Percentiles rank a stretch among this genome's conserved stretches.
These are phyloP conservation scores for Trypanosoma theileri DNA, from an alignment of 208 protist species.

Conservation along the genomic window DNA sequence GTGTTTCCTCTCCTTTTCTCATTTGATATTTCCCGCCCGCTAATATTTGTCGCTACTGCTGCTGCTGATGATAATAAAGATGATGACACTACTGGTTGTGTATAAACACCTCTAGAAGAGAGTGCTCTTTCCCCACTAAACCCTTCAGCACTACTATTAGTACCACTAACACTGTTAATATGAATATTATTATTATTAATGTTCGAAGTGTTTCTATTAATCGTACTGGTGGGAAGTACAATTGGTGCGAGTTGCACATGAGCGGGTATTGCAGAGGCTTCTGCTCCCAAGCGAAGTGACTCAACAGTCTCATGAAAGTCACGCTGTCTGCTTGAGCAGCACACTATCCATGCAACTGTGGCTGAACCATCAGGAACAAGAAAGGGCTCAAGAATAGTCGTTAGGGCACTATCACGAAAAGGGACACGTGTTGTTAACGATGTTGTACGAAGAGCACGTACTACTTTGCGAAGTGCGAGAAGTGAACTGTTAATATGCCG, in stretches of 20 bases:
- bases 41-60: background rate
- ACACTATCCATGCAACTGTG: constrained; percentile 41
- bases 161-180: background rate
- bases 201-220: no score
- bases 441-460: constrained; percentile 42
- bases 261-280: constrained; percentile 39
- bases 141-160: constrained; percentile 11
- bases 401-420: constrained; percentile 72
- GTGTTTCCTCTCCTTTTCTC: background rate
- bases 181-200: background rate
- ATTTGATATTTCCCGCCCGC: background rate
- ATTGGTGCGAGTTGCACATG: constrained; percentile 5
- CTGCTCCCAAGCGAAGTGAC: constrained; percentile 68
- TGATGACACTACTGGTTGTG: no score
- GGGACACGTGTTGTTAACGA: constrained; percentile 39
- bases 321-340: constrained; percentile 54
- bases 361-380: constrained; percentile 33
- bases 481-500: constrained; percentile 82
- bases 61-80: constrained; percentile 13
- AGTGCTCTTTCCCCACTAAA: no score
- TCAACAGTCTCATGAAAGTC: constrained; percentile 78
- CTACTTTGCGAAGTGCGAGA: constrained; percentile 76
- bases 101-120: no score
- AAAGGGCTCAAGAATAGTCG: constrained; percentile 65
- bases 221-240: background rate